Evolutionary conservation across 768 basidiomycete genomes (phyloP), one percentile per base, ranked within the genome.

Genomic region (Cubamyces sp.): DNA sequence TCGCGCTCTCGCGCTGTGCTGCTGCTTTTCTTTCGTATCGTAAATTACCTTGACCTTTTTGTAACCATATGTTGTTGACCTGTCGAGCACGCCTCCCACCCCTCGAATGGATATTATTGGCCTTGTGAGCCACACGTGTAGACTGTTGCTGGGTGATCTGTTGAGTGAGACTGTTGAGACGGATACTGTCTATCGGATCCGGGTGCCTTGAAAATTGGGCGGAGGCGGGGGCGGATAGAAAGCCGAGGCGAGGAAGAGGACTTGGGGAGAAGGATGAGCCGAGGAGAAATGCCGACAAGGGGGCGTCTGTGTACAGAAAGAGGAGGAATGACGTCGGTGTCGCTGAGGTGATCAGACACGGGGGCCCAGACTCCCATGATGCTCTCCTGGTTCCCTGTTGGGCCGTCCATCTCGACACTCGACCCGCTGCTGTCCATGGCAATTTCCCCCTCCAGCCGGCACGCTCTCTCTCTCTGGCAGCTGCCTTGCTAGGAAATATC

Each of bases 81-180:
- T 55, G 16, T 61, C 58, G 49, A 57, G 34, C 56, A 40, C 26
- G 26, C 26, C 53, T 26, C 40, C 48, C 60, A 25, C 58, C 62
- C 39, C 52, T 46, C 55, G 19, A 67, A 67, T 64, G 62, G 66
- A 64, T 60, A 48, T 59, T 56, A 52, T 58, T 53, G 55, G 23
- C 49, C 34, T 19, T 62, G 61, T 56, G 40, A 42, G 16, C 5
- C 37, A 30, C 21, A 14, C 16, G 54, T 6, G 12, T 28, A 21
- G 54, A n/a, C 41, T 39, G 40, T 26, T 34, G 48, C n/a, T n/a
- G n/a, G n/a, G n/a, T n/a, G n/a, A n/a, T n/a, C n/a, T n/a, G 40
- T 26, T 34, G 48, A 18, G 48, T 50, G 14, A 28, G 48, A 14
- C 19, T 26, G 52, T 4, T 26, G 25, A 54, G 40, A 7, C 25